phyloP scores from a whole-genome alignment of 495 filamentous ascomycete species.

The Amorphotheca resinae region DNA sequence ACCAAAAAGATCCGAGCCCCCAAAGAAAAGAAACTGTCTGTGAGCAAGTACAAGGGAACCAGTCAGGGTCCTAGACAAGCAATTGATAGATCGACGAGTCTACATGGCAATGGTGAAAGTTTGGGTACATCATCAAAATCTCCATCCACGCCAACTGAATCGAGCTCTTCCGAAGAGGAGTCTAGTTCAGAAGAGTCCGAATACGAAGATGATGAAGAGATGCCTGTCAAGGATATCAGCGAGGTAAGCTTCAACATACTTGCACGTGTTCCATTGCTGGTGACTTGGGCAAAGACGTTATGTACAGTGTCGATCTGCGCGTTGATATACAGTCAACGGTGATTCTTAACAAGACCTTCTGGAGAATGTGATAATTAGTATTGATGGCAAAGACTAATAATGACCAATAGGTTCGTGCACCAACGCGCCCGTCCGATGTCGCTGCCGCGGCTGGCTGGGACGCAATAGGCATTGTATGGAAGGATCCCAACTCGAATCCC shows the following conservation, averaged over 20 bases:
- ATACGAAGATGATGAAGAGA: constrained; percentile 17
- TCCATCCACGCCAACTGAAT: constrained; percentile 22
- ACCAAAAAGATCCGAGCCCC: constrained; percentile 9
- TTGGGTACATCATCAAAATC: constrained; percentile 24
- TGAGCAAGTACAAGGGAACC: constrained; percentile 13
- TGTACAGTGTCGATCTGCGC: too few relatives aligned
- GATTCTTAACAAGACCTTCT: too few relatives aligned
- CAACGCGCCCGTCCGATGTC: constrained; percentile 12
- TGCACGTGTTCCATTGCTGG: background rate
- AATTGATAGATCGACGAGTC: constrained; percentile 1
- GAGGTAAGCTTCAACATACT: constrained; percentile 14
- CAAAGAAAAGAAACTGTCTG: constrained; percentile 3
- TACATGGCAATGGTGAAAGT: constrained; percentile 9
- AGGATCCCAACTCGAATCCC: constrained; percentile 13
- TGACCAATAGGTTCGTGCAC: constrained; percentile 14
- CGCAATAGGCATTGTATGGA: constrained; percentile 22
- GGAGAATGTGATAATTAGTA: too few relatives aligned
- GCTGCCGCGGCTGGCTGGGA: constrained; percentile 20
- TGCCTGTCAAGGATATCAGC: constrained; percentile 12
- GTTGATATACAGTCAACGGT: too few relatives aligned
- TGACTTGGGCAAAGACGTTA: background rate
- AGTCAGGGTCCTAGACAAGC: constrained; percentile 1
- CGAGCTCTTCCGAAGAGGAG: constrained; percentile 20
- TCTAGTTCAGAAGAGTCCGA: constrained; percentile 16
- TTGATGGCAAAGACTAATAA: constrained; percentile 1